Conservation (phyloP, 441 rosid genomes). For the Pelargonium myrrhifolium region DNA sequence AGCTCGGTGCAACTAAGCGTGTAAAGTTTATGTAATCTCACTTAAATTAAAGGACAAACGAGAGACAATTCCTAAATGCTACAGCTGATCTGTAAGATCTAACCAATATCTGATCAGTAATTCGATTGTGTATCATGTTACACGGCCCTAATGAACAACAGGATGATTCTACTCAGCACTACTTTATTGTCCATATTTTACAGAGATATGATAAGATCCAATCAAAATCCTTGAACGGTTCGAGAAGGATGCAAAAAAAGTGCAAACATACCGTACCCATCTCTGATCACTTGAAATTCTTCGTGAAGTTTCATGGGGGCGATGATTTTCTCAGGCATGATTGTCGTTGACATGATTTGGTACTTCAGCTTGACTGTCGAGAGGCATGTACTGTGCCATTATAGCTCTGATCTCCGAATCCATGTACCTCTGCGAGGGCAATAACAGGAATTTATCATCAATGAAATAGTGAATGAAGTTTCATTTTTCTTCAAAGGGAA, state of each 20-base stretch:
- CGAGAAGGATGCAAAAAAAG: constrained; percentile 1
- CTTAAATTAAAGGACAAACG: constrained; percentile 6
- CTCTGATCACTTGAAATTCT: constrained; percentile 10
- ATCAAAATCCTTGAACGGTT: constrained; percentile 18
- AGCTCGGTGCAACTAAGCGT: not conserved
- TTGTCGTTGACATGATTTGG: constrained; percentile 59
- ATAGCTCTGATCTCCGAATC: constrained; percentile 99
- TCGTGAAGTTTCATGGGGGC: not conserved
- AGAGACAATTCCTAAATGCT: constrained; percentile 18
- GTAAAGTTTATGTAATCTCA: not conserved
- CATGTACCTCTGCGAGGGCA: constrained; percentile 74
- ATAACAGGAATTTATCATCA: constrained; percentile 2
- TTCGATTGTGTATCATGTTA: constrained; percentile 20
- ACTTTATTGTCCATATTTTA: constrained; percentile 30
- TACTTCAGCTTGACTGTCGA: constrained; percentile 76
- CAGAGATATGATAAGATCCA: constrained; percentile 20
- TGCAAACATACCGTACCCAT: constrained; percentile 5
- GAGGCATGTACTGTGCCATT: constrained; percentile 99
- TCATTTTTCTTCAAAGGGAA: no score
- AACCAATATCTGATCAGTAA: constrained; percentile 10
- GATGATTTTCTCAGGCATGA: constrained; percentile 33
- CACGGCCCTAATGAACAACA: constrained; percentile 14
- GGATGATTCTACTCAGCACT: constrained; percentile 21
- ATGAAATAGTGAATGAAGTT: not conserved
- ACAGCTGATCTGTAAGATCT: constrained; percentile 21